Evolutionary conservation across 2,329 filamentous ascomycete species (phyloP), one percentile per base, ranked within the genome.

Genomic region (Paraconiothyrium brasiliense): DNA sequence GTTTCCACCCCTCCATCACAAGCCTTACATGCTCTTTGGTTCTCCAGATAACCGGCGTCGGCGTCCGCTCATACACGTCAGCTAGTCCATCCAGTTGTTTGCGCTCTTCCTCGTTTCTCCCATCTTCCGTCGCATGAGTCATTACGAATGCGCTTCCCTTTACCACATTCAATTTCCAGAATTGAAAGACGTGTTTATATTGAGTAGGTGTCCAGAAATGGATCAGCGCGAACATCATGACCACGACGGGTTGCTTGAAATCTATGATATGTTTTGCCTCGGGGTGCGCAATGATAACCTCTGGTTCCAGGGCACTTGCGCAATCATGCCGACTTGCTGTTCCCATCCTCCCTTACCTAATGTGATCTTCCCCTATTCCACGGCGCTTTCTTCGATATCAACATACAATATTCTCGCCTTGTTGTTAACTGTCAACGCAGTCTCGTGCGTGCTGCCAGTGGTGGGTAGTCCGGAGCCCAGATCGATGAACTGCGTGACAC

Each of bases 401-500:
- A 60, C 62, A 34, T 65, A 65, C 27, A 65, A 22, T 11, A 65
- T 52, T 14, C 37, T 57, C 2, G 62, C 62, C 3, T 50, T 39
- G 27, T 44, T 49, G 7, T 37, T 16, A 9, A 57, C 22, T 30
- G 37, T 34, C 43, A 63, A 51, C 24, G 47, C 60, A 16, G 56
- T 49, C n/a, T 64, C 59, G 41, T 62, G 62, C n/a, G 62, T 64
- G 43, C 55, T 62, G 3, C 51, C 46, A 5, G 49, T 32, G 9
- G 60, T 62, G 9, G 62, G 62, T 16, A 64, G 60, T 20, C 62
- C 62, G 43, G 55, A 62, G 13, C 62, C 62, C 14, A 64, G 51
- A 41, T 64, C 62, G 34, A 64, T 59, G 50, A 64, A 64, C 41
- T 64, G 62, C 20, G 55, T 62, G 7, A 62, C 37, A 4, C 59